These are phyloP conservation scores for Syzygium syzygioides DNA, from an alignment of 441 rosid species.

Conservation along the genomic window DNA sequence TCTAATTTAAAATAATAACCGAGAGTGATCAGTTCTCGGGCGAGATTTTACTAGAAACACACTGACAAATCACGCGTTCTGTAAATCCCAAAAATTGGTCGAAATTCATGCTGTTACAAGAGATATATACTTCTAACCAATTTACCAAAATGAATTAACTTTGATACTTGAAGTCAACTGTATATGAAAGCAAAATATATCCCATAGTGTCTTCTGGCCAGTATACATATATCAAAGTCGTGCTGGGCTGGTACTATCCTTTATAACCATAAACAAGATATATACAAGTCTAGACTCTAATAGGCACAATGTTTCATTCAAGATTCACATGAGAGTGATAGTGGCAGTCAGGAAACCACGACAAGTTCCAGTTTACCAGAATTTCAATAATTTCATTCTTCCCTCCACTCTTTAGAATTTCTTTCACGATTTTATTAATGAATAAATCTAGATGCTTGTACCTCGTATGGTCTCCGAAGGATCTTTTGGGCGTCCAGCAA, in stretches of 20 bases:
- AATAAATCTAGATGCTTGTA: constrained; percentile 7
- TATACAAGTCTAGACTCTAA: background rate
- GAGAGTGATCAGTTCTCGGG: too few species aligned
- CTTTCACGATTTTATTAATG: background rate
- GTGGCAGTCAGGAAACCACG: background rate
- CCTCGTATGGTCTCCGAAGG: constrained; percentile 87
- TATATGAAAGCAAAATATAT: background rate
- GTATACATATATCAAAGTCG: background rate
- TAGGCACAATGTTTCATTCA: background rate
- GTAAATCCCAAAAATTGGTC: too few species aligned
- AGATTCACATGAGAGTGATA: background rate
- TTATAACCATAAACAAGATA: background rate
- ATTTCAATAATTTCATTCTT: background rate
- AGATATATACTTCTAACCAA: background rate
- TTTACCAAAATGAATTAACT: background rate
- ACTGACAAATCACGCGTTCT: too few species aligned
- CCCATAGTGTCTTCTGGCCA: background rate
- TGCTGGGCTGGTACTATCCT: background rate
- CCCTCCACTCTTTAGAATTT: background rate
- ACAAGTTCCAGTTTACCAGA: background rate
- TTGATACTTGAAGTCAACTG: background rate
- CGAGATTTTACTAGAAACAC: too few species aligned
- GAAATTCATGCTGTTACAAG: too few species aligned
- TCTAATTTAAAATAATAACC: too few species aligned
- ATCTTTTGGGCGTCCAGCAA: constrained; percentile 95